Evolutionary conservation across 345 rosid species (phyloP), one percentile per base, ranked within the genome.

Genomic region (Syzygium jambos): DNA sequence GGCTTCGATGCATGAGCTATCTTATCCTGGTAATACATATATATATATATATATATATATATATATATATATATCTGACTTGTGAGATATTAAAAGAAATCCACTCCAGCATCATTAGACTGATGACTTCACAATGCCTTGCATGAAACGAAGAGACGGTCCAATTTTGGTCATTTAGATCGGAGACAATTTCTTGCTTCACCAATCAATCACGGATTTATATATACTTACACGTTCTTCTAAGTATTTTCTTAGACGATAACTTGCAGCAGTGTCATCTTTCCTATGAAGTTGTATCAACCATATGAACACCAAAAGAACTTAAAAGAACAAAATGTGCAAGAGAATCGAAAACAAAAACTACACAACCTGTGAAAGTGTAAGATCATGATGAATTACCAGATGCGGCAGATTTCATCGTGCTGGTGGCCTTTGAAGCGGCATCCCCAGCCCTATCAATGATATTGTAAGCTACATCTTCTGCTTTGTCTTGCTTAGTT

Each of bases 381-480:
- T 56, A 85, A 85, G 22, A 41, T 54, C 49, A 4, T 13, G 51
- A 68, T 78, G 46, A 77, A 59, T 85, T 89, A 93, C 93, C 92
- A 0, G 82, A 84, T 25, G 92, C 89, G n/a, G 88, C 92, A 56
- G 90, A 85, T 16, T 87, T 87, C 84, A 93, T 84, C 29, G 87
- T 86, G 53, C 85, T 85, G 30, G 89, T 85, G n/a, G 92, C 84
- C 84, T 52, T 92, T 14, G 92, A 91, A 46, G 93, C 92, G 46
- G 91, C 90, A 86, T 90, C 85, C 84, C 84, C 89, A 49, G 92
- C 92, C 85, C 63, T 85, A 55, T 90, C 87, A 91, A 89, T 68
- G 51, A 89, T 11, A 23, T 88, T 11, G 41, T 84, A 78, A 82
- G 86, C 88, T 14, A 49, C 83, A 23, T 89, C 89, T 84, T 83